These are phyloP conservation scores for Pyronema domesticum DNA, from an alignment of 495 filamentous ascomycete genomes.

Conservation along the genomic window DNA sequence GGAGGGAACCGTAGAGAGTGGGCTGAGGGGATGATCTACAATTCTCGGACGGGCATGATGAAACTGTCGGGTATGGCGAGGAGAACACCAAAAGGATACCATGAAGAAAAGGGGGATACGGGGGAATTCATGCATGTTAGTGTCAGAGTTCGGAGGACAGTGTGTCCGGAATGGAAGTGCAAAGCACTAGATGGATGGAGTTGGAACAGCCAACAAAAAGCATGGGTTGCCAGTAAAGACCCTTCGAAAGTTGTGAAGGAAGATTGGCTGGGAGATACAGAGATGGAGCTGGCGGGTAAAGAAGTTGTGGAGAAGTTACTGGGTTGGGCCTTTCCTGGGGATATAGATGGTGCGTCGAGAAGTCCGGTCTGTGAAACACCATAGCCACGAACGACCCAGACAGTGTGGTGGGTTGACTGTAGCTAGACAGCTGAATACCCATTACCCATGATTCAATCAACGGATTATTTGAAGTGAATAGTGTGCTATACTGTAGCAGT, in stretches of 20 bases:
- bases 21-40: constrained; percentile 18
- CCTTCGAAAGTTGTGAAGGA: constrained; percentile 6
- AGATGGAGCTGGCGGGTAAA: constrained; percentile 11
- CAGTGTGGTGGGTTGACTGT: too few relatives aligned
- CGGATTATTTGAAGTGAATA: too few relatives aligned
- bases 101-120: not conserved
- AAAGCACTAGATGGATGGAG: constrained; percentile 12
- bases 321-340: constrained; percentile 4
- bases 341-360: not conserved
- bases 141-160: constrained; percentile 8
- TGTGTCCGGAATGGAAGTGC: constrained; percentile 7
- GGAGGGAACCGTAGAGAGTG: constrained; percentile 11
- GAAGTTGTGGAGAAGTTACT: constrained; percentile 14
- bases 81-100: constrained; percentile 1
- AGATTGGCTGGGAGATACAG: constrained; percentile 11
- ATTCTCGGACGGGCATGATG: constrained; percentile 13
- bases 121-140: constrained; percentile 13
- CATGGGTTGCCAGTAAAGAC: constrained; percentile 6
- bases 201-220: constrained; percentile 5
- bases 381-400: too few relatives aligned
- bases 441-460: too few relatives aligned
- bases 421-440: too few relatives aligned
- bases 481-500: too few relatives aligned
- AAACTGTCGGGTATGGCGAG: constrained; percentile 6
- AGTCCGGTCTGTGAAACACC: too few relatives aligned